Evolutionary conservation across 371 early-diverging fungal genomes (phyloP).

Genomic region (Apophysomyces variabilis): DNA sequence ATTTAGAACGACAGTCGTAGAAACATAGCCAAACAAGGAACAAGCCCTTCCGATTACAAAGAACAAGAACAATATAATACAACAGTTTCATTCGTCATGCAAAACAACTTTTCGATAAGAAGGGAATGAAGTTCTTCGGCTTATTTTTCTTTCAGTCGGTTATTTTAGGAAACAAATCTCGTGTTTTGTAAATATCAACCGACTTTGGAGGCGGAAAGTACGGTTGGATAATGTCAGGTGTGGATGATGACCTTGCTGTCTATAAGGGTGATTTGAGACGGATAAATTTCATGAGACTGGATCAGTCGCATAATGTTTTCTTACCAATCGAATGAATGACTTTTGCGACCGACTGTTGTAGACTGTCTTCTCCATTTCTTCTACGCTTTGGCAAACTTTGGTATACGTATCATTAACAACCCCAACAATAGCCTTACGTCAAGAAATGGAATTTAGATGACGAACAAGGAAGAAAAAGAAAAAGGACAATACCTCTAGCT

Average conservation of each 20-base stretch:
- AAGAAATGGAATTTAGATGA: background rate
- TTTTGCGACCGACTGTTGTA: conserved; percentile 26
- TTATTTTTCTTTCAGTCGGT: background rate
- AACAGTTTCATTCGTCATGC: conserved; percentile 1
- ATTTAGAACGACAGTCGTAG: background rate
- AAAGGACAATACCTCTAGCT: conserved; percentile 31
- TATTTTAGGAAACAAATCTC: conserved; percentile 26
- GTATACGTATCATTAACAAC: conserved; percentile 41
- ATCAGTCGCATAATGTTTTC: background rate
- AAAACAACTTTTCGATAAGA: background rate
- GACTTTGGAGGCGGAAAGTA: conserved; percentile 53
- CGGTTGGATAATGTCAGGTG: conserved; percentile 32
- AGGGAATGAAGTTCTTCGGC: background rate
- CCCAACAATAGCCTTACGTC: conserved; percentile 26
- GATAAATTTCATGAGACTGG: background rate
- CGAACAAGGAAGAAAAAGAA: background rate
- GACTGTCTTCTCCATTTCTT: conserved; percentile 41
- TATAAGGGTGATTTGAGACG: background rate
- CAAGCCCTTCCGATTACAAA: background rate
- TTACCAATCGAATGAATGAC: conserved; percentile 31
- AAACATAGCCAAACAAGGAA: background rate
- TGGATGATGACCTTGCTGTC: background rate
- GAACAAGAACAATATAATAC: background rate
- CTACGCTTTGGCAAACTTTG: conserved; percentile 41
- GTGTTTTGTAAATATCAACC: conserved; percentile 42